phyloP scores from a whole-genome alignment of 768 basidiomycete genomes.

The Wakefieldia striispora region DNA sequence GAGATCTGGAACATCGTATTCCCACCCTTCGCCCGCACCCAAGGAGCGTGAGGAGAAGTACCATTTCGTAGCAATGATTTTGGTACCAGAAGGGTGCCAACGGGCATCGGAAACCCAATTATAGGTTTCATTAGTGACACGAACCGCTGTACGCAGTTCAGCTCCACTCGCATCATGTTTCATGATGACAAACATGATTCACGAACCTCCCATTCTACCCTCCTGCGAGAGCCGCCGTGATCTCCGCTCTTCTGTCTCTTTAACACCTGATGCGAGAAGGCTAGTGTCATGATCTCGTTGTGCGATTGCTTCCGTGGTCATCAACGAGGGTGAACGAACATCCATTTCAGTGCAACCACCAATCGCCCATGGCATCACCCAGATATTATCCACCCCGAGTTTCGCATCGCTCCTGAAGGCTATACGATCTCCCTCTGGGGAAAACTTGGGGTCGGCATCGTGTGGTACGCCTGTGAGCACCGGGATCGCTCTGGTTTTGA shows the following conservation, averaged over 20 bases:
- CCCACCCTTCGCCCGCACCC: constrained; percentile 74
- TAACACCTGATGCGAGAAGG: constrained; percentile 46
- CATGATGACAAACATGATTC: neutral
- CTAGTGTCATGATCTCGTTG: constrained; percentile 43
- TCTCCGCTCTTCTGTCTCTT: constrained; percentile 49
- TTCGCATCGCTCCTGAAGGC: constrained; percentile 73
- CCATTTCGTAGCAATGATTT: constrained; percentile 75
- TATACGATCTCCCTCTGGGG: constrained; percentile 59
- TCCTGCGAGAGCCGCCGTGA: constrained; percentile 51
- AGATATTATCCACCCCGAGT: constrained; percentile 73
- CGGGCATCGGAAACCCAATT: constrained; percentile 68
- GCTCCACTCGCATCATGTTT: neutral
- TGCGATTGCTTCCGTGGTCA: constrained; percentile 36
- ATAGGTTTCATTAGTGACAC: constrained; percentile 73
- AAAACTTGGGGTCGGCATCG: constrained; percentile 73
- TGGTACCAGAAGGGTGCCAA: constrained; percentile 64
- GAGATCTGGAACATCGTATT: constrained; percentile 48
- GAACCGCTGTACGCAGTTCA: constrained; percentile 32
- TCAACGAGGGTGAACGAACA: constrained; percentile 37
- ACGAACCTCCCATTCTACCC: constrained; percentile 49
- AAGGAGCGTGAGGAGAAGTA: constrained; percentile 63
- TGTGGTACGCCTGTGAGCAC: constrained; percentile 64
- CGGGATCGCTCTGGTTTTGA: constrained; percentile 49
- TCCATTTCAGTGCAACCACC: constrained; percentile 61
- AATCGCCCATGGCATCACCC: constrained; percentile 58